Evolutionary conservation across 257 asterid genomes (phyloP).

Genomic region (Mitragyna speciosa): DNA sequence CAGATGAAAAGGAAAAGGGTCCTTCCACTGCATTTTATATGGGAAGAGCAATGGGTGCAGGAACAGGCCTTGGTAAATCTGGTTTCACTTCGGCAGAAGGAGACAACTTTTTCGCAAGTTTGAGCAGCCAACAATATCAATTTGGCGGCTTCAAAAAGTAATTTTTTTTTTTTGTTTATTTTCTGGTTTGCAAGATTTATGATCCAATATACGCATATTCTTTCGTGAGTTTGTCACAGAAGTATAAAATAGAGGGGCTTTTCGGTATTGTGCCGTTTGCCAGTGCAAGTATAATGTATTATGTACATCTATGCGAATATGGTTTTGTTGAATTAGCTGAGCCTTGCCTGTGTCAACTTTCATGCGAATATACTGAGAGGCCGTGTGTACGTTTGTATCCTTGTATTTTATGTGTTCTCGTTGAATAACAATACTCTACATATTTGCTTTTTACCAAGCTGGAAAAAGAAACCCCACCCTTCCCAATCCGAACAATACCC

Average conservation of each 20-base stretch:
- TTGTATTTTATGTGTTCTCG: not conserved
- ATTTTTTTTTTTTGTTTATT: constrained; percentile 18
- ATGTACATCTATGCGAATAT: not conserved
- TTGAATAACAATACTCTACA: too few species aligned
- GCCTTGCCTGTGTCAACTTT: not conserved
- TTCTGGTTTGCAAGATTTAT: constrained; percentile 5
- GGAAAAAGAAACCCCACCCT: too few species aligned
- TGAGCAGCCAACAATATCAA: constrained; percentile 58
- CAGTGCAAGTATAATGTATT: not conserved
- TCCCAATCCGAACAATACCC: too few species aligned
- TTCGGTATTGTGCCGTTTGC: not conserved
- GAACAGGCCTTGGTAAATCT: constrained; percentile 52
- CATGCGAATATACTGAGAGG: not conserved
- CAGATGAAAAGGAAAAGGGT: constrained; percentile 64
- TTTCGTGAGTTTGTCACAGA: not conserved
- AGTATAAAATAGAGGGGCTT: not conserved
- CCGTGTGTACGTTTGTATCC: not conserved
- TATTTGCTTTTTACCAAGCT: too few species aligned
- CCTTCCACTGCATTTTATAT: constrained; percentile 51
- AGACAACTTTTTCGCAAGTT: constrained; percentile 69
- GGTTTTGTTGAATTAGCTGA: not conserved
- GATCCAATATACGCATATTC: not conserved
- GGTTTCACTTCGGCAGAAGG: constrained; percentile 42
- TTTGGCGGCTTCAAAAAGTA: constrained; percentile 70
- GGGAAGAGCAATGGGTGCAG: constrained; percentile 68